Evolutionary conservation across 2,329 filamentous ascomycete genomes (phyloP), one percentile per base, ranked within the genome.

Genomic region (Sphaerulina populicola): DNA sequence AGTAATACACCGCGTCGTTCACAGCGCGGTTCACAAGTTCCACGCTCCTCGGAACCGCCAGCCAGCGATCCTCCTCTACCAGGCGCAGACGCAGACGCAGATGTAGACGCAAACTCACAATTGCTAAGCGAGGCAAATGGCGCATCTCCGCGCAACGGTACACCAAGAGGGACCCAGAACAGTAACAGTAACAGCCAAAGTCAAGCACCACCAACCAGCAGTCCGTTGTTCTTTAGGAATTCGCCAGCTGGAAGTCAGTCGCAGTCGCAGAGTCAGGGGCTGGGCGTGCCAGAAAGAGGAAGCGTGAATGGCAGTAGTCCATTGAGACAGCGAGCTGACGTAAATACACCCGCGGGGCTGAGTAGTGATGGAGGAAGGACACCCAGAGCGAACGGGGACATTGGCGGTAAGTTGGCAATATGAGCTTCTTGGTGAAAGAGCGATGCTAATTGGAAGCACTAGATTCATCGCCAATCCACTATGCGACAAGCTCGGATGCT

Each of bases 401-500:
- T 81, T 58, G 81, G 83, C 73, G 85, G 85, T 87, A 68, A 68
- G 74, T 51, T 27, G 33, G 8, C 8, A 21, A 33, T 3, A 10
- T 6, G 21, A 14, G 2, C 27, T 7, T 30, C n/a, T 31, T 53
- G 36, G 56, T 68, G 48, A 64, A 47, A 55, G 15, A 35, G 12
- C 31, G 12, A 35, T 35, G 31, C 31, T 35, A 35, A 35, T n/a
- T 10, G 5, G 10, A 47, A 7, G 14, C 45, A 1, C 9, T 60
- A 95, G 91, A 90, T 64, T 97, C 91, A 0, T 97, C 91, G 1
- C 91, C 91, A 1, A 88, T 97, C 60, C 82, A 83, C 67, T 97
- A 96, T 67, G 87, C 88, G 51, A 82, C 88, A 33, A 95, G 88
- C 69, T 95, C 91, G 35, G 94, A 66, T 51, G 58, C 64, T 23